Percentiles rank a stretch among this genome's conserved stretches.
Evolutionary conservation across 306 rosid species (phyloP).

Genomic region (Ceratonia siliqua): DNA sequence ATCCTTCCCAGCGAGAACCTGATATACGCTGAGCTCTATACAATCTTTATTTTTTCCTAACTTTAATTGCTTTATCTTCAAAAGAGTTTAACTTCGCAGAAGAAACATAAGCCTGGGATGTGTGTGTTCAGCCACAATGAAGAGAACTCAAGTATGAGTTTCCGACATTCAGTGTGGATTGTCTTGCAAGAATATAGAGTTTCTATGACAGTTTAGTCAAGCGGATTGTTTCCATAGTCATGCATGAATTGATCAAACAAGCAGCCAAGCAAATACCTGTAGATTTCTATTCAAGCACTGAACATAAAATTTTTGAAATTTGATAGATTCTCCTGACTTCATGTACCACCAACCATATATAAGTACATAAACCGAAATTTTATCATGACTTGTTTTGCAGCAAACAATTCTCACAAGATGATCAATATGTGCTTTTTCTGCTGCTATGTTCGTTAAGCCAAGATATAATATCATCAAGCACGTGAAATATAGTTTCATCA

Average conservation of each 20-base stretch:
- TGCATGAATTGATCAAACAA: neutral
- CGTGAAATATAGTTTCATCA: constrained; percentile 48
- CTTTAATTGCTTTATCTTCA: neutral
- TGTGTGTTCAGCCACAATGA: neutral
- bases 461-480: constrained; percentile 48
- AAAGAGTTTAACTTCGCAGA: neutral
- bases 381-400: constrained; percentile 6
- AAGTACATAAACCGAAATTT: constrained; percentile 5
- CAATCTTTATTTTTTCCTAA: no score
- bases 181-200: neutral
- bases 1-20: no score
- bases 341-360: neutral
- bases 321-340: neutral
- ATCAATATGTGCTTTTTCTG: constrained; percentile 34
- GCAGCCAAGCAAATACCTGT: constrained; percentile 25
- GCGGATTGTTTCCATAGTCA: neutral
- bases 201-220: neutral
- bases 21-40: no score
- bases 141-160: neutral
- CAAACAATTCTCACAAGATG: constrained; percentile 7
- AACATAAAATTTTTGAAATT: constrained; percentile 3
- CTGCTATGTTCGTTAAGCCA: constrained; percentile 51
- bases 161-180: neutral
- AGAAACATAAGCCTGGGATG: neutral
- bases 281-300: constrained; percentile 25